Percentiles rank a stretch among this genome's conserved stretches.
Conservation (phyloP, 805 yeast species). For the Ogataea corticis region DNA sequence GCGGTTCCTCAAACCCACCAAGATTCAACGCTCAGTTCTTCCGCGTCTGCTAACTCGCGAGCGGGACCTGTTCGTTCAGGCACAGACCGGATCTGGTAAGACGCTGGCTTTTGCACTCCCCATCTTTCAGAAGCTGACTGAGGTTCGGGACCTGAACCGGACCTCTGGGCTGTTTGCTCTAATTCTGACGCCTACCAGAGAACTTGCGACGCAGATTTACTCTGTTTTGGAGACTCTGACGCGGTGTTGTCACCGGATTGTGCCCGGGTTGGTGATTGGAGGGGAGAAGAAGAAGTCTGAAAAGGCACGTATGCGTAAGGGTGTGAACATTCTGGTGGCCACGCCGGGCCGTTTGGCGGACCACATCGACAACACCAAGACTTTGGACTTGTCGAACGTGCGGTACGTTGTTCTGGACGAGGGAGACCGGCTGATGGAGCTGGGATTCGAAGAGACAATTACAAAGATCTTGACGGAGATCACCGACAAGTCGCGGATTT, state of each 20-base stretch:
- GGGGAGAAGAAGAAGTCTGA: conserved; percentile 98
- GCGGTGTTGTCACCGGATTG: conserved; percentile 80
- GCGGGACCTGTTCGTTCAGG: conserved; percentile 82
- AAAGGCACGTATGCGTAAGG: conserved; percentile 92
- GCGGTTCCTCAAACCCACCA: conserved; percentile 70
- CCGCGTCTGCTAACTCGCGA: conserved; percentile 54
- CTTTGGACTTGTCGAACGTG: conserved; percentile 68
- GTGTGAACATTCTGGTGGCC: conserved; percentile 93
- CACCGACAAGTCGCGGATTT: conserved; percentile 44
- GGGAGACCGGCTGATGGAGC: conserved; percentile 93
- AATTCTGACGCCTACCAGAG: conserved; percentile 91
- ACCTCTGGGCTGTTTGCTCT: conserved; percentile 85
- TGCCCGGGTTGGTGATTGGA: conserved; percentile 95
- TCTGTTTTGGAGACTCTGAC: conserved; percentile 72
- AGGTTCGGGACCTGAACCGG: conserved; percentile 51
- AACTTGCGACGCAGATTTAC: conserved; percentile 87
- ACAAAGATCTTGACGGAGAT: conserved; percentile 68
- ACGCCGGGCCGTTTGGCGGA: conserved; percentile 97
- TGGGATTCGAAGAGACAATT: conserved; percentile 95
- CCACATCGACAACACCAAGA: conserved; percentile 86
- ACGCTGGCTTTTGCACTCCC: conserved; percentile 88
- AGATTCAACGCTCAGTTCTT: conserved; percentile 78
- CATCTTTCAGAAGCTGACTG: conserved; percentile 69
- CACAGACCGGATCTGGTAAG: conserved; percentile 98
- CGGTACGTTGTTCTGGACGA: conserved; percentile 93